Evolutionary conservation across 2,329 filamentous ascomycete species (phyloP).

Genomic region (Trichoderma aggressivum): DNA sequence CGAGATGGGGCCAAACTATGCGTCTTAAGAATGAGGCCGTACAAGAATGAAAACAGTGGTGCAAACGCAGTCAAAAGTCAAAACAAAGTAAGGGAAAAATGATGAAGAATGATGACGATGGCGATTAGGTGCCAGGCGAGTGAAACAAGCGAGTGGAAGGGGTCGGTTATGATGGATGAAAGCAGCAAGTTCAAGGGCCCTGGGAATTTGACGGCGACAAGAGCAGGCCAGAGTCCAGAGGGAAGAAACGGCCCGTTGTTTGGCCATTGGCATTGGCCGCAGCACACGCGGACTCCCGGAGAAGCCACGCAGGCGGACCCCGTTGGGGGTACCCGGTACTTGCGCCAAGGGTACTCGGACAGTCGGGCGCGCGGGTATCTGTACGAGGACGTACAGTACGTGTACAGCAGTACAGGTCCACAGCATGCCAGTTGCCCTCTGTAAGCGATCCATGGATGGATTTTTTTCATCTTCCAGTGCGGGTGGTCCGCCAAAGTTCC

Average conservation of each 20-base stretch:
- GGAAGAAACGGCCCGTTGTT: slow-evolving; percentile 8
- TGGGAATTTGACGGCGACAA: background rate
- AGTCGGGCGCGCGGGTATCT: background rate
- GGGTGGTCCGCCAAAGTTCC: background rate
- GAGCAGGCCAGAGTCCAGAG: background rate
- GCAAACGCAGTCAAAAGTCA: background rate
- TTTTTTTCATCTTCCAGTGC: background rate
- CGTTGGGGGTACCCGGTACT: background rate
- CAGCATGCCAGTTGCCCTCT: background rate
- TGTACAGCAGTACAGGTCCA: background rate
- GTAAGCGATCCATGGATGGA: background rate
- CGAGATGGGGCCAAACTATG: slow-evolving; percentile 1
- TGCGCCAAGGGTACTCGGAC: background rate
- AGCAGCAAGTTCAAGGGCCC: background rate
- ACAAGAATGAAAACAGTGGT: background rate
- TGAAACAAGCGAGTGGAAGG: slow-evolving; percentile 19
- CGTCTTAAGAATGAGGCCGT: background rate
- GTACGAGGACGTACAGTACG: background rate
- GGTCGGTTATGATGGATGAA: slow-evolving; percentile 8
- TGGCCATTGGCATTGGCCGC: slow-evolving; percentile 3
- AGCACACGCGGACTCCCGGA: slow-evolving; percentile 14
- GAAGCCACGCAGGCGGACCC: background rate
- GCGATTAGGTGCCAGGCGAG: background rate
- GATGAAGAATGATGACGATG: background rate
- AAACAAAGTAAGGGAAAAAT: background rate